phyloP scores from a whole-genome alignment of 768 basidiomycete species.

The Leccinum subgranulosum region DNA sequence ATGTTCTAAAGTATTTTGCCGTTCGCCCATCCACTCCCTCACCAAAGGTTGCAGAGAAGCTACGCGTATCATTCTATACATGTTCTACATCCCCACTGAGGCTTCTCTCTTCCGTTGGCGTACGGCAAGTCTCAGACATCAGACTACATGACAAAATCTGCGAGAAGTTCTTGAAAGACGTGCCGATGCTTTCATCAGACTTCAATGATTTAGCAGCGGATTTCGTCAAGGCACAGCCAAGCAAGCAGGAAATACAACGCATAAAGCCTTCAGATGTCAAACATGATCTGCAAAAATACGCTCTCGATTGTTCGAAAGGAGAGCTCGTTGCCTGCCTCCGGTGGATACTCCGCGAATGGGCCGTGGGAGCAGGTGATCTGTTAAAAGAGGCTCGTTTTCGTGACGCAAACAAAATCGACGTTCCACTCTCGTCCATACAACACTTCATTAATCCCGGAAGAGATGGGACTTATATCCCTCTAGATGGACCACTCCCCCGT shows the following conservation, averaged over 20 bases:
- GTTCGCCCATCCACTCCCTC: not conserved
- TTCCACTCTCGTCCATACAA: constrained; percentile 60
- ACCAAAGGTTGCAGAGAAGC: not conserved
- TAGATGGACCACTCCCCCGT: constrained; percentile 73
- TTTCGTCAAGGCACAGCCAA: constrained; percentile 36
- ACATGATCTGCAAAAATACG: not conserved
- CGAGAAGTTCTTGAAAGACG: constrained; percentile 44
- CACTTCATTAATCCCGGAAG: constrained; percentile 54
- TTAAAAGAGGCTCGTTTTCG: constrained; percentile 37
- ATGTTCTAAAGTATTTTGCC: not conserved
- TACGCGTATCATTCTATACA: not conserved
- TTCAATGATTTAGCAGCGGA: constrained; percentile 47
- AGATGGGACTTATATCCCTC: constrained; percentile 55
- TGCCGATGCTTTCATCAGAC: constrained; percentile 67
- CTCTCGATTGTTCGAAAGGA: not conserved
- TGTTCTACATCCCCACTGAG: not conserved
- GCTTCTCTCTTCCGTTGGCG: not conserved
- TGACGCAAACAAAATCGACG: constrained; percentile 44
- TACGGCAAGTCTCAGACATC: not conserved
- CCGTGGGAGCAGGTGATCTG: not conserved
- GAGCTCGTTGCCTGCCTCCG: constrained; percentile 5
- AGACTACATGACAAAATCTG: not conserved
- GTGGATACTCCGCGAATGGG: not conserved
- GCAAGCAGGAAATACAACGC: not conserved
- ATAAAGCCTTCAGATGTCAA: not conserved